phyloP scores from a whole-genome alignment of 768 basidiomycete species.

The Lanmaoa pseudosensibilis region DNA sequence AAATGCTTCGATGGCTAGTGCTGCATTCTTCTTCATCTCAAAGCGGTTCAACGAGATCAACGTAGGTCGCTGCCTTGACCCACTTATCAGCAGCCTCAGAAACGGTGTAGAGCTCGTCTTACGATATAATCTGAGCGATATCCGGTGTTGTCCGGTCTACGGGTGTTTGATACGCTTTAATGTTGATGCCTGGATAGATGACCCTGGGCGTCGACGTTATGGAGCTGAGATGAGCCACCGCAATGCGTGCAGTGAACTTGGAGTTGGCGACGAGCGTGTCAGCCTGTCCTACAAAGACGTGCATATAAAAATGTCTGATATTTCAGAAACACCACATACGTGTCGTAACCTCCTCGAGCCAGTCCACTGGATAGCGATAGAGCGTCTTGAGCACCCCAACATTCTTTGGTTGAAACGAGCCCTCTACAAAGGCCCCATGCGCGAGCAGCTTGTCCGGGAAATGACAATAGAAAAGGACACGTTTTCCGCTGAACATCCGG shows the following conservation, averaged over 20 bases:
- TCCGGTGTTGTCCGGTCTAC: conserved; percentile 48
- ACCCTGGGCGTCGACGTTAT: conserved; percentile 63
- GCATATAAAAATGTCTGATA: not conserved
- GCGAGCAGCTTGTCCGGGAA: conserved; percentile 95
- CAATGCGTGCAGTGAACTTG: conserved; percentile 81
- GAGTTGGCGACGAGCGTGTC: conserved; percentile 94
- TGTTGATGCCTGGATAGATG: conserved; percentile 96
- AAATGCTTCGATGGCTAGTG: conserved; percentile 79
- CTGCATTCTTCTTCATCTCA: conserved; percentile 91
- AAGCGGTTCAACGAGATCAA: conserved; percentile 91
- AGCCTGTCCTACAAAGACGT: conserved; percentile 61
- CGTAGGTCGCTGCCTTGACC: conserved; percentile 61
- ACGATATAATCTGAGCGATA: conserved; percentile 58
- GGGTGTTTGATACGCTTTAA: conserved; percentile 60
- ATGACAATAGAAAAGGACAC: conserved; percentile 96
- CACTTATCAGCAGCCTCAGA: conserved; percentile 2
- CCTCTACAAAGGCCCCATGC: conserved; percentile 62
- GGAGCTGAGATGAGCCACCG: conserved; percentile 70
- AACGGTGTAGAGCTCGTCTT: conserved; percentile 22
- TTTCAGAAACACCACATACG: conserved; percentile 46
- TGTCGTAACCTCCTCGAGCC: conserved; percentile 86
- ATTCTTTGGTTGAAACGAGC: conserved; percentile 41
- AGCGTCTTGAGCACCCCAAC: conserved; percentile 61
- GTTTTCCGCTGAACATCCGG: conserved; percentile 60
- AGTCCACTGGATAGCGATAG: conserved; percentile 89